Evolutionary conservation across 2,329 filamentous ascomycete genomes (phyloP).

Genomic region (Ophiostoma sp.): DNA sequence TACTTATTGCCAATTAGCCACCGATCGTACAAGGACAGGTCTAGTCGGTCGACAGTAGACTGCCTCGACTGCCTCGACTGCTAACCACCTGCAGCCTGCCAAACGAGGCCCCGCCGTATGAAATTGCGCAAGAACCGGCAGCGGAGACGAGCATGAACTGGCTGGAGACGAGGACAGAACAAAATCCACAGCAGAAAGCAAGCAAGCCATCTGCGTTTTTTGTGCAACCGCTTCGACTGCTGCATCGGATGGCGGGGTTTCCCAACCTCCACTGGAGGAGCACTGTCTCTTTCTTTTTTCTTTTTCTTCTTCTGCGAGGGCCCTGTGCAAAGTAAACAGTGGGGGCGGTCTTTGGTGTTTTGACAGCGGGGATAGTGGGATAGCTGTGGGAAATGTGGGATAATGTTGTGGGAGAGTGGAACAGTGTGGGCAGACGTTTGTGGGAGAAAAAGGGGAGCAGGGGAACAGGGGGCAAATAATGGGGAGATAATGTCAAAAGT

Average conservation of each 20-base stretch:
- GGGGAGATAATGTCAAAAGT: not conserved
- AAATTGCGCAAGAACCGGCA: not conserved
- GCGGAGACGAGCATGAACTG: not conserved
- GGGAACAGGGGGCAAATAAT: not conserved
- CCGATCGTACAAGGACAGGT: not conserved
- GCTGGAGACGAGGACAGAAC: not conserved
- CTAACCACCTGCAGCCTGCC: not conserved
- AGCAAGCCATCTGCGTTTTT: not conserved
- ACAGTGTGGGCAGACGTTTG: slow-evolving; percentile 6
- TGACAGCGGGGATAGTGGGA: not conserved
- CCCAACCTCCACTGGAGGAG: not conserved
- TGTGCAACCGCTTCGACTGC: not conserved
- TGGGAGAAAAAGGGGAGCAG: not conserved
- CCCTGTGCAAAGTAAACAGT: not conserved
- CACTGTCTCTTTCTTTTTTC: not conserved
- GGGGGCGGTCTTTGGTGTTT: not conserved
- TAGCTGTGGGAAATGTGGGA: not conserved
- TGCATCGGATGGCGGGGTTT: not conserved
- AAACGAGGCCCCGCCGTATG: not conserved
- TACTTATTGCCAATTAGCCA: not conserved
- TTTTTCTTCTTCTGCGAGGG: not conserved
- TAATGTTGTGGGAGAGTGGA: not conserved
- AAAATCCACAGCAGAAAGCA: not conserved
- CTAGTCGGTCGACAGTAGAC: not conserved
- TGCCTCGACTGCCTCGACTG: too few species aligned